Evolutionary conservation across 2,329 filamentous ascomycete genomes (phyloP).

Genomic region (Bipolaris sorokiniana): DNA sequence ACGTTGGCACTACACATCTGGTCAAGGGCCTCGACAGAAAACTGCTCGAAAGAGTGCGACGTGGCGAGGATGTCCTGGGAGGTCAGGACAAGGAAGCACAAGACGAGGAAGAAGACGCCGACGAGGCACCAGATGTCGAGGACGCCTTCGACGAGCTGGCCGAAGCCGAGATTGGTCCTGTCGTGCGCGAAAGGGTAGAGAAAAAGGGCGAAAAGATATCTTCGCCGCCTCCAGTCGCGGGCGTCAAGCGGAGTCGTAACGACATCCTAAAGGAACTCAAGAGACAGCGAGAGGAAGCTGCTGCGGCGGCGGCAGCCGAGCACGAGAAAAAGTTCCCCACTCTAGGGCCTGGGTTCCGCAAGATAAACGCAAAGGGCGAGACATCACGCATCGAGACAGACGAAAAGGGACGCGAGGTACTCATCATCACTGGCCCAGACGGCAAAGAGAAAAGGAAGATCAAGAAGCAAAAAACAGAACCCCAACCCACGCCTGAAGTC

Average conservation of each 20-base stretch:
- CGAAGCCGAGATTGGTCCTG: slow-evolving; percentile 71
- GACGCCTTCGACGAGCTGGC: slow-evolving; percentile 61
- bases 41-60: slow-evolving; percentile 71
- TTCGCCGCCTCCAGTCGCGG: slow-evolving; percentile 50
- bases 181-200: slow-evolving; percentile 64
- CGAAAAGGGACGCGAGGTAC: slow-evolving; percentile 61
- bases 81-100: slow-evolving; percentile 44
- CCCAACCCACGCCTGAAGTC: slow-evolving; percentile 39
- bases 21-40: slow-evolving; percentile 92
- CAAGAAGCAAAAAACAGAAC: slow-evolving; percentile 56
- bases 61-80: slow-evolving; percentile 64
- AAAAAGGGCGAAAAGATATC: slow-evolving; percentile 61
- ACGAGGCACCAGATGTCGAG: slow-evolving; percentile 47
- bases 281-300: slow-evolving; percentile 57
- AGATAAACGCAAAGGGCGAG: slow-evolving; percentile 57
- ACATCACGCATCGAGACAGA: slow-evolving; percentile 64
- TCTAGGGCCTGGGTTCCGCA: slow-evolving; percentile 63
- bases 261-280: slow-evolving; percentile 66
- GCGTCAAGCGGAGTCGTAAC: slow-evolving; percentile 61
- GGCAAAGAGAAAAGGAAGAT: slow-evolving; percentile 68
- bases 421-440: slow-evolving; percentile 64
- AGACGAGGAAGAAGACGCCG: slow-evolving; percentile 29
- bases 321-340: slow-evolving; percentile 51
- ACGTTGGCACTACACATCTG: slow-evolving; percentile 79
- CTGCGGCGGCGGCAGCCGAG: slow-evolving; percentile 52